Evolutionary conservation across 2,329 filamentous ascomycete genomes (phyloP), one percentile per base, ranked within the genome.

Genomic region (Chalaropsis ovoidea): DNA sequence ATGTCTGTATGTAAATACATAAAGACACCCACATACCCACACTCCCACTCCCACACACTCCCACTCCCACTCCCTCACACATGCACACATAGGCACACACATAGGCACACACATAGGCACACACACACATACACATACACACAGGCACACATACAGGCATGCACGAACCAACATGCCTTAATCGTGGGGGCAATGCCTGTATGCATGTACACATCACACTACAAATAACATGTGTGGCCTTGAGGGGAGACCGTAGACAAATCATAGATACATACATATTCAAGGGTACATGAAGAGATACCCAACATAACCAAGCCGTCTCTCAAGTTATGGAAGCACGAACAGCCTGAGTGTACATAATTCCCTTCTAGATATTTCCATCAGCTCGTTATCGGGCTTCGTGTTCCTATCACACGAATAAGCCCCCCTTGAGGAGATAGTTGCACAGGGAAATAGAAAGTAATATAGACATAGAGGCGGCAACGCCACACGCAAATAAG

Each of bases 61-160:
- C 31, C 31, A 31, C 3, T 3, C 2, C 31, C 31, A n/a, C 31
- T 6, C 31, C 31, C 31, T 3, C 31, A 24, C 17, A 39, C 22
- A 17, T 56, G 52, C 52, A 56, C 52, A 31, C 27, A 56, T 13
- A 49, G 8, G 45, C n/a, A 61, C 58, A 61, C 27, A 61, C 58
- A 17, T 22, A 61, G 3, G 7, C 27, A 61, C 31, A 24, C 17
- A 39, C 22, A 17, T 56, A 4, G 10, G 52, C 52, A 56, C 52
- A 31, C 27, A 56, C 31, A 24, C 17, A 39, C 22, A 17, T 56
- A 22, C 52, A 56, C 52, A 31, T 17, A 56, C 31, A 24, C 17
- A 39, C 22, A 17, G 31, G 52, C 52, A 56, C 52, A 31, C 27
- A 56, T n/a, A 27, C 22, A 56, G 4, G 27, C 4, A 24, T 4